Base-by-base conservation (phyloP, 805 yeast species). In the Schwanniomyces sp. region DNA sequence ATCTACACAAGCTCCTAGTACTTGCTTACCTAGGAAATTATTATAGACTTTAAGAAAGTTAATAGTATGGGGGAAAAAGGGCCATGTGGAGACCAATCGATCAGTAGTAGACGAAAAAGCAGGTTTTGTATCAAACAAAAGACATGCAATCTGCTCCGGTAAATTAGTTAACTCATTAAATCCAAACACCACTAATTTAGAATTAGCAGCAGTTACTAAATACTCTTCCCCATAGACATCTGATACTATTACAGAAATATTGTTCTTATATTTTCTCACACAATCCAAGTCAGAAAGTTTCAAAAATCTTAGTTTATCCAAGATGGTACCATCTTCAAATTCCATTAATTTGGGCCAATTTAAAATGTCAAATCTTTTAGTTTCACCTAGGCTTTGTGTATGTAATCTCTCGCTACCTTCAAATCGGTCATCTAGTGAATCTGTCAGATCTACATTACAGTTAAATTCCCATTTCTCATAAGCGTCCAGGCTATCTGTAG, bases 11-110 rank as follows among this genome's bases (percentile, higher is more conserved):
- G 71, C 72, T 1, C 70, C 74, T 6, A 86, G 48, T 0, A 78
- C 75, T 45, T 76, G 79, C 14, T 58, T 55, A 1, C 64, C 70
- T 18, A 63, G 51, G 49, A 81, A 70, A 18, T 46, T 52, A 0
- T 62, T 64, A 7, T 69, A 52, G 0, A 53, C 42, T 44, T 72
- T 78, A 38, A 85, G 43, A 52, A 59, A 76, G 52, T 85, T 85
- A 18, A 84, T 71, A 0, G 82, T 71, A 57, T 81, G 85, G 1
- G 86, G 86, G 42, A 66, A 71, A 43, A 67, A 67, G 0, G 82
- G 80, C 78, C 79, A 77, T 0, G 83, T 79, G 6, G 82, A 72
- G 7, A 69, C 63, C 7, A 61, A 55, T 29, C 76, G 50, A 53
- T 79, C 82, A 1, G 63, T 53, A 1, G 67, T 64, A 1, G 75